Evolutionary conservation across 1,284 basidiomycete genomes (phyloP).

Genomic region (Cystobasidium slooffiae): DNA sequence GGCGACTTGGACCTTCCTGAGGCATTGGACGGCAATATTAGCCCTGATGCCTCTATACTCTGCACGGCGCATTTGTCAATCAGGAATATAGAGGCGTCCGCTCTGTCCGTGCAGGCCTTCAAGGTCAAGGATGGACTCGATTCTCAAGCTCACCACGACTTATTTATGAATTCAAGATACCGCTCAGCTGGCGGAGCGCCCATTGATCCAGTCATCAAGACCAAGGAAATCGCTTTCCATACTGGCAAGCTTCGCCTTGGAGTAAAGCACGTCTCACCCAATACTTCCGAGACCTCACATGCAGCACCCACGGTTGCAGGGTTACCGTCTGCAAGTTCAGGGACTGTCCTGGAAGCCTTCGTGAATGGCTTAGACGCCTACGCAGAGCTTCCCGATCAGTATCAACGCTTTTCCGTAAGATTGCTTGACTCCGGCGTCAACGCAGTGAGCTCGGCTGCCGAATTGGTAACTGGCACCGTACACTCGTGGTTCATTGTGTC

Average conservation of each 20-base stretch:
- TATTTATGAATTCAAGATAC: constrained; percentile 3
- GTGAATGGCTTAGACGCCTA: constrained; percentile 28
- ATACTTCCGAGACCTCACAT: neutral
- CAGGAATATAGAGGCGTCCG: constrained; percentile 22
- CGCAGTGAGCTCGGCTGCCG: constrained; percentile 49
- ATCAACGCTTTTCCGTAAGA: constrained; percentile 7
- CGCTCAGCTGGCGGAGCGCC: neutral
- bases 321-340: constrained; percentile 7
- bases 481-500: constrained; percentile 49
- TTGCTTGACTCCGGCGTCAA: constrained; percentile 40
- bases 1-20: constrained; percentile 40
- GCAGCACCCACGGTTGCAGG: neutral
- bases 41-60: constrained; percentile 40
- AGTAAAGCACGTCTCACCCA: constrained; percentile 42
- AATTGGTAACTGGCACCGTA: constrained; percentile 49
- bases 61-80: constrained; percentile 43
- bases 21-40: neutral
- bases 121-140: neutral
- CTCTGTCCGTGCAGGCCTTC: constrained; percentile 9
- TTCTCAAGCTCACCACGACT: neutral
- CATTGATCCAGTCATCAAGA: neutral
- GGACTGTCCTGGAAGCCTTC: constrained; percentile 44
- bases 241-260: constrained; percentile 30
- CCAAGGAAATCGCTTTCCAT: neutral
- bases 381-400: constrained; percentile 22